Evolutionary conservation across 2,329 filamentous ascomycete genomes (phyloP), one percentile per base, ranked within the genome.

Genomic region (Xylariaceae sp.): DNA sequence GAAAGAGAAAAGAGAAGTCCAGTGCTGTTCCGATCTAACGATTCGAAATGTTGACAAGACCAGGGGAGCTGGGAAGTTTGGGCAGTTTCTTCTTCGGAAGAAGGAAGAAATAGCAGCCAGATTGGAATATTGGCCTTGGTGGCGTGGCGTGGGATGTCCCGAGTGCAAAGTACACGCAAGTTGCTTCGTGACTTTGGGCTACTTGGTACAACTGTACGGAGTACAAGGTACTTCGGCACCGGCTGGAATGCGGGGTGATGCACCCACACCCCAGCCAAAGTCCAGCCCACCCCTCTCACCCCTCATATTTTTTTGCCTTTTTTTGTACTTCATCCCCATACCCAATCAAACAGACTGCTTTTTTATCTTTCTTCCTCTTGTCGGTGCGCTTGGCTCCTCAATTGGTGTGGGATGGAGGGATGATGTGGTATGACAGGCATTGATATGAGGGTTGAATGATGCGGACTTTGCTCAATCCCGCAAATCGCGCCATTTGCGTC

Each of bases 181-280:
- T 14, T 30, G 18, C 13, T 15, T 16, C n/a, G n/a, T n/a, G n/a
- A n/a, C n/a, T n/a, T n/a, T n/a, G n/a, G n/a, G n/a, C n/a, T n/a
- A n/a, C n/a, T n/a, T n/a, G n/a, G n/a, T n/a, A n/a, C 31, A 13
- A 31, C 19, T 14, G 19, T 24, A 19, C 15, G 18, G 16, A 24
- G 30, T 33, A n/a, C 35, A 11, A 23, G 6, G 18, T 29, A 35
- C 35, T 31, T 37, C 28, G 13, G 19, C 24, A 30, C 39, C 41
- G n/a, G 21, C 21, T 24, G 33, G 38, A 48, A 48, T 51, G 52
- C 47, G 51, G 53, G 50, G 50, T 51, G 50, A 44, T 47, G 47
- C 38, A 41, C 37, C 36, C 37, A 43, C 39, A 47, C 41, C 46
- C 34, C 38, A 38, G 28, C 38, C 36, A 24, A 16, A 32, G 37